Percentiles rank a stretch among this genome's conserved stretches.
These are phyloP conservation scores for Dryas integrifolia DNA, from an alignment of 331 rosid genomes.

Conservation along the genomic window DNA sequence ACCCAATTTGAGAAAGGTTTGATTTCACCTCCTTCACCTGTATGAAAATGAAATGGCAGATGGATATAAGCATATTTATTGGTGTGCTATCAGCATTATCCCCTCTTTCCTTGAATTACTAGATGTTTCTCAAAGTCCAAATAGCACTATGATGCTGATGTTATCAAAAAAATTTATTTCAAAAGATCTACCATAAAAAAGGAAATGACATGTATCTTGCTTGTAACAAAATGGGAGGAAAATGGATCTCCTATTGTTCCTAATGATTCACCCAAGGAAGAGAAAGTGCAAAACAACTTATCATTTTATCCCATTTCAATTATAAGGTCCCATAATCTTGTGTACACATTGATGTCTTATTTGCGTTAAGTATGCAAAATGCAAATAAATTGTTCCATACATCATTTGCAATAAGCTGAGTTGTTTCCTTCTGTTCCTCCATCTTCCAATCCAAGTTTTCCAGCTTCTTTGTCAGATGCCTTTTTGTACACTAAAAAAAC, in stretches of 20 bases:
- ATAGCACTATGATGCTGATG: constrained; percentile 9
- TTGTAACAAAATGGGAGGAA: constrained; percentile 6
- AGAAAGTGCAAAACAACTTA: not conserved
- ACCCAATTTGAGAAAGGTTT: constrained; percentile 67
- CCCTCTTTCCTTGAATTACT: not conserved
- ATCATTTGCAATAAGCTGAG: constrained; percentile 53
- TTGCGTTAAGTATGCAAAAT: constrained; percentile 4
- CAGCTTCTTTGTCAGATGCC: constrained; percentile 59
- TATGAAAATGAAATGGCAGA: constrained; percentile 3
- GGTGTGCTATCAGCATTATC: constrained; percentile 5
- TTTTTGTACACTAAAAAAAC: constrained; percentile 54
- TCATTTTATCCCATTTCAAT: not conserved
- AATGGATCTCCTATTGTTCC: not conserved
- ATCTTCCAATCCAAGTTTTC: constrained; percentile 63
- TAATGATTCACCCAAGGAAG: constrained; percentile 3
- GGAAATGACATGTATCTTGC: not conserved
- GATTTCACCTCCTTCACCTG: constrained; percentile 76
- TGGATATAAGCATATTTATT: not conserved
- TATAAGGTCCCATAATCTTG: not conserved
- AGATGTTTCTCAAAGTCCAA: not conserved
- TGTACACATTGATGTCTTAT: constrained; percentile 2
- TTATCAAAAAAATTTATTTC: not conserved
- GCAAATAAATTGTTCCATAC: constrained; percentile 37
- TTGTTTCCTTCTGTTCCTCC: constrained; percentile 60
- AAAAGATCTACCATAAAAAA: constrained; percentile 10